Conservation (phyloP, 176 grass and related monocot genomes). For the Cenchrus purpureus region DNA sequence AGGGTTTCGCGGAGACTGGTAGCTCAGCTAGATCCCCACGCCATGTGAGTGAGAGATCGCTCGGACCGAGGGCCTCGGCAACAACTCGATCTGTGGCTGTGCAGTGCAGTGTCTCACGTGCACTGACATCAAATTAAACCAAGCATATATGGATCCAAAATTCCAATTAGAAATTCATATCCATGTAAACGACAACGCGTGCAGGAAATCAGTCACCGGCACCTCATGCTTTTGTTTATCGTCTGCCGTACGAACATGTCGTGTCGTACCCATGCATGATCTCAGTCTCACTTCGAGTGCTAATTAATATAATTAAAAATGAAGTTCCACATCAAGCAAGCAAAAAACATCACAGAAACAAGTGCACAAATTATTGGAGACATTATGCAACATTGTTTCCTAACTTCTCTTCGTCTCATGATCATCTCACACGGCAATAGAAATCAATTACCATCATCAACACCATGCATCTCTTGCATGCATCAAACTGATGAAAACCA, state of each 20-base stretch:
- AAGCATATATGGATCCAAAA: background rate
- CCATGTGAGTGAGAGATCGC: conserved; percentile 19
- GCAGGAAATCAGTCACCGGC: background rate
- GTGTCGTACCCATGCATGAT: background rate
- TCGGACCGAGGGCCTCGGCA: background rate
- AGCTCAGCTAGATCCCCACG: background rate
- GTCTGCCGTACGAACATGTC: background rate
- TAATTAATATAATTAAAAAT: no score
- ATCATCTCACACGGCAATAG: background rate
- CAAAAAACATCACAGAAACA: background rate
- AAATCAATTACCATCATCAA: background rate
- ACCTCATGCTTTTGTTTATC: background rate
- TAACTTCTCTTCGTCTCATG: no score
- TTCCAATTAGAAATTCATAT: conserved; percentile 1
- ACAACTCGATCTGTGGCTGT: background rate
- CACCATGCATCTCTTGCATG: background rate
- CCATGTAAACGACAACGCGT: background rate
- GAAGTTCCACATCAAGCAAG: no score
- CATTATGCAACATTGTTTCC: background rate
- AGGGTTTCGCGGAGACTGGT: conserved; percentile 25
- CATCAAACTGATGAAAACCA: background rate
- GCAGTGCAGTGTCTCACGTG: background rate
- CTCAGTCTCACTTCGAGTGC: background rate
- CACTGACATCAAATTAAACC: background rate
- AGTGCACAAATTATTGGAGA: background rate